Percentiles rank a stretch among this genome's conserved stretches.
phyloP scores from a whole-genome alignment of 768 basidiomycete species.

The Boletus sensibilis region DNA sequence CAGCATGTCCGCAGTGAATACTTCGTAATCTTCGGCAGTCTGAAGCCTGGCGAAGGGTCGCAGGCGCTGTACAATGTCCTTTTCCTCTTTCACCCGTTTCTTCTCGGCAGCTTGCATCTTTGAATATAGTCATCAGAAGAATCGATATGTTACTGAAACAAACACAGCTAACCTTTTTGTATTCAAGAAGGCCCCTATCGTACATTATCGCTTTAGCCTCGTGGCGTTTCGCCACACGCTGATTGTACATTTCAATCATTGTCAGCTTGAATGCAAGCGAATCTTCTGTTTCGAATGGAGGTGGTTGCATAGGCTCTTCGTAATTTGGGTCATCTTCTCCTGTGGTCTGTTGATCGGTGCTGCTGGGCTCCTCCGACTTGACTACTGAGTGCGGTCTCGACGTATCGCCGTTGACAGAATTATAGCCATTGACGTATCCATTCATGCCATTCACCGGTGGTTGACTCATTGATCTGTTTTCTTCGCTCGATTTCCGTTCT shows the following conservation, averaged over 20 bases:
- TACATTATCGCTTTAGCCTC: slow-evolving; percentile 90
- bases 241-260: slow-evolving; percentile 86
- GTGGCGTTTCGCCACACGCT: slow-evolving; percentile 79
- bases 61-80: slow-evolving; percentile 84
- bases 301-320: slow-evolving; percentile 69
- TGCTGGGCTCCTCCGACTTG: slow-evolving; percentile 49
- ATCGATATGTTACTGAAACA: too few relatives aligned
- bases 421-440: slow-evolving; percentile 35
- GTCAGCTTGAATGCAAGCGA: slow-evolving; percentile 88
- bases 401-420: slow-evolving; percentile 38
- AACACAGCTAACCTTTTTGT: slow-evolving; percentile 74
- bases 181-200: slow-evolving; percentile 86
- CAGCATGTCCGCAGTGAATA: slow-evolving; percentile 81
- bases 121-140: slow-evolving; percentile 5
- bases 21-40: slow-evolving; percentile 89
- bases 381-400: slow-evolving; percentile 25
- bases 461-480: slow-evolving; percentile 23
- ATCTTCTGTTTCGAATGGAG: slow-evolving; percentile 78
- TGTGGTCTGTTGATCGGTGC: slow-evolving; percentile 29
- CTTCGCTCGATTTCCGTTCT: slow-evolving; percentile 32
- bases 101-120: slow-evolving; percentile 91
- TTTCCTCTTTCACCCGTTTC: slow-evolving; percentile 87
- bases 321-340: slow-evolving; percentile 57
- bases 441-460: slow-evolving; percentile 22
- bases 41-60: slow-evolving; percentile 91